Percentiles rank a stretch among this genome's conserved stretches.
phyloP scores from a whole-genome alignment of 169 alveolate genomes.

The Babesia divergens region DNA sequence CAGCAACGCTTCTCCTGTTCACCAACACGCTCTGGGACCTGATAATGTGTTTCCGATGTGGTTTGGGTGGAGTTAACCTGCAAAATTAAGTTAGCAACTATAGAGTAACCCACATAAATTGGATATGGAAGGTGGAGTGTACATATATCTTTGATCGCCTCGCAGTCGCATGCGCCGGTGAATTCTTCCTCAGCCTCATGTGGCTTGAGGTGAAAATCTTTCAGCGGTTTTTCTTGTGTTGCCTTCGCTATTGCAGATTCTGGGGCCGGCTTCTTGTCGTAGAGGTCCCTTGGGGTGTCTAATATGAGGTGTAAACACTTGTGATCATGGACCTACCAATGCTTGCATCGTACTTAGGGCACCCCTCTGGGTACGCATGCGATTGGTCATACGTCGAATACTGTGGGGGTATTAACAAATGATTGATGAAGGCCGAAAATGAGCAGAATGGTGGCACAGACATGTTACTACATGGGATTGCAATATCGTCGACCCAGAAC shows the following conservation, averaged over 20 bases:
- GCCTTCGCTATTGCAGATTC: constrained; percentile 59
- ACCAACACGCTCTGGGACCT: constrained; percentile 38
- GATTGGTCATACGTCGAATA: constrained; percentile 76
- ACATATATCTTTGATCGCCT: constrained; percentile 34
- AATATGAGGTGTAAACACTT: background rate
- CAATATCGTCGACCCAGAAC: constrained; percentile 79
- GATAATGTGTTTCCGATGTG: constrained; percentile 60
- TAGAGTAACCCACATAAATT: constrained; percentile 24
- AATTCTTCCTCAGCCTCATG: background rate
- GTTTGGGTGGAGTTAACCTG: constrained; percentile 17
- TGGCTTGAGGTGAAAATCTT: constrained; percentile 17
- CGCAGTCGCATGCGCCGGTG: constrained; percentile 58
- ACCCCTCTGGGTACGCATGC: constrained; percentile 72
- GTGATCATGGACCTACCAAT: constrained; percentile 9
- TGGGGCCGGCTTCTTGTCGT: constrained; percentile 37
- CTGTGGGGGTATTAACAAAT: constrained; percentile 79
- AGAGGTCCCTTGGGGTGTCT: constrained; percentile 56
- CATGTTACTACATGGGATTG: constrained; percentile 69
- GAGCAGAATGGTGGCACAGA: constrained; percentile 85
- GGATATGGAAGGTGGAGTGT: constrained; percentile 54
- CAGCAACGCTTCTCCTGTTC: constrained; percentile 57
- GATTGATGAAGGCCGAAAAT: constrained; percentile 77
- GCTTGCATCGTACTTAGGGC: constrained; percentile 70
- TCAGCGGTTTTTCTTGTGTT: constrained; percentile 34
- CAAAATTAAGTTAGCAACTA: background rate